Percentiles rank a stretch among this genome's conserved stretches.
Conservation (phyloP, 176 grass and related monocot genomes). For the Phragmites australis region DNA sequence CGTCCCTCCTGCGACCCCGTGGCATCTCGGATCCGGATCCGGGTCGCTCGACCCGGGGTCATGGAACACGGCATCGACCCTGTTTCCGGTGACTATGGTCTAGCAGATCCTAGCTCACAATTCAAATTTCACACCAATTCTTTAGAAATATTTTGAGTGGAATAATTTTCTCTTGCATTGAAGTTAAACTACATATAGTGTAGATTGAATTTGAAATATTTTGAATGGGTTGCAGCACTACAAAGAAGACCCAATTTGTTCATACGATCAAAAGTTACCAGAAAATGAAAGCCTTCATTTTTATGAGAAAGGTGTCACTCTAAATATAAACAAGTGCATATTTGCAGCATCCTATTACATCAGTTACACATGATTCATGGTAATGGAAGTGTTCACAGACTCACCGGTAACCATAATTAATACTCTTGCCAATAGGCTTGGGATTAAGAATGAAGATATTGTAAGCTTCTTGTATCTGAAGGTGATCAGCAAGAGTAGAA, state of each 20-base stretch:
- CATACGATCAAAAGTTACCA: constrained; percentile 13
- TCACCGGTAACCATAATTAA: constrained; percentile 88
- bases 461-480: constrained; percentile 92
- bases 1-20: too few relatives aligned
- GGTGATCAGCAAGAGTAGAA: constrained; percentile 76
- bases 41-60: too few relatives aligned
- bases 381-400: constrained; percentile 20
- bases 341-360: not conserved
- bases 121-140: not conserved
- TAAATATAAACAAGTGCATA: constrained; percentile 2
- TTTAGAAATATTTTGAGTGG: not conserved
- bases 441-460: constrained; percentile 95
- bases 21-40: too few relatives aligned
- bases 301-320: not conserved
- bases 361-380: constrained; percentile 10
- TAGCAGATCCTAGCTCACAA: not conserved
- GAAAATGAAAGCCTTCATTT: not conserved
- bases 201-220: not conserved
- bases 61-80: too few relatives aligned
- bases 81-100: too few relatives aligned
- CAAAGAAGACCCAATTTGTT: not conserved
- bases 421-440: constrained; percentile 54
- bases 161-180: not conserved
- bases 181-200: not conserved
- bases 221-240: not conserved